Conservation (phyloP, 2,329 filamentous ascomycete species). For the Venturia aucupariae region DNA sequence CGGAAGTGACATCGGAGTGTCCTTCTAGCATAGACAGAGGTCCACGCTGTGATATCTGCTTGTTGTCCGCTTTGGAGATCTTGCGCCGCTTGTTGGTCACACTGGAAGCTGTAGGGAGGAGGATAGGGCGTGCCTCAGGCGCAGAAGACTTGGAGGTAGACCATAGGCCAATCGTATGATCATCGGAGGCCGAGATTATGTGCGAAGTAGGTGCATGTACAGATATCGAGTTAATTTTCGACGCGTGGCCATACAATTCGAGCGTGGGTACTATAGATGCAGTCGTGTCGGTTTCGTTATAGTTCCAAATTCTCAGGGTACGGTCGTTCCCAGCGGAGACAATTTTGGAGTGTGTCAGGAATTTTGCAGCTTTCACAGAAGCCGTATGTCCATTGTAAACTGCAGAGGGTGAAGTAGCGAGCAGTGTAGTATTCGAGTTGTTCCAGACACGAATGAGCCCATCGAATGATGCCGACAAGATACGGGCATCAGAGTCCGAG, state of each 20-base stretch:
- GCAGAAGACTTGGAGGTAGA: slow-evolving; percentile 67
- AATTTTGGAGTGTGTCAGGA: slow-evolving; percentile 67
- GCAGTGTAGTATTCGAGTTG: slow-evolving; percentile 63
- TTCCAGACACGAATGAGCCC: slow-evolving; percentile 85
- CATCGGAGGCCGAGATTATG: slow-evolving; percentile 76
- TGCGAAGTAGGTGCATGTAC: slow-evolving; percentile 65
- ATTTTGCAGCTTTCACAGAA: slow-evolving; percentile 73
- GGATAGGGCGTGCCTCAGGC: slow-evolving; percentile 59
- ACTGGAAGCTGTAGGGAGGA: slow-evolving; percentile 57
- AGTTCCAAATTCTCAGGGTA: slow-evolving; percentile 84
- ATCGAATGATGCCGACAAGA: slow-evolving; percentile 91
- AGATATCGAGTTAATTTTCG: slow-evolving; percentile 63
- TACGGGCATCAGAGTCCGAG: slow-evolving; percentile 55
- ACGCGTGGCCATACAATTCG: slow-evolving; percentile 76
- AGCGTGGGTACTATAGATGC: slow-evolving; percentile 58
- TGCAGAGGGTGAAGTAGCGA: slow-evolving; percentile 63
- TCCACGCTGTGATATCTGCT: slow-evolving; percentile 68
- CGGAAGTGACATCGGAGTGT: slow-evolving; percentile 67
- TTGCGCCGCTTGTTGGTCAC: slow-evolving; percentile 69
- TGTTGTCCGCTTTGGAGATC: slow-evolving; percentile 46
- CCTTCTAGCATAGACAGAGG: slow-evolving; percentile 64
- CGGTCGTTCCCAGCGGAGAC: slow-evolving; percentile 78
- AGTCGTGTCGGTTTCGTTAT: slow-evolving; percentile 47
- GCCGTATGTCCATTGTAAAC: slow-evolving; percentile 62
- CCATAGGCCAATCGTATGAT: slow-evolving; percentile 83